Percentiles rank a stretch among this genome's conserved stretches.
These are phyloP conservation scores for Cystobasidium ongulense DNA, from an alignment of 768 basidiomycete genomes.

Conservation along the genomic window DNA sequence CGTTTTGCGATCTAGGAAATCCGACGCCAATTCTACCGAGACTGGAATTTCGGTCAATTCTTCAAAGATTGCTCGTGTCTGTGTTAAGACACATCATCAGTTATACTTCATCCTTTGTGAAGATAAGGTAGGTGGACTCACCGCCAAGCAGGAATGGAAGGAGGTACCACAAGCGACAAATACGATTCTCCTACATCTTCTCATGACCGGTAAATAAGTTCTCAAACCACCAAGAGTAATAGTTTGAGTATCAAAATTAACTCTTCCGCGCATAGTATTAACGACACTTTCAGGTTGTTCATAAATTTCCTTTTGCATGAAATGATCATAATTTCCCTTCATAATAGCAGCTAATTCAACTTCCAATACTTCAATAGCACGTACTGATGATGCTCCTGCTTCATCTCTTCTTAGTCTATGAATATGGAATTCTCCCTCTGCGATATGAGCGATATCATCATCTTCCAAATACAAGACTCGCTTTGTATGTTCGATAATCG, in stretches of 20 bases:
- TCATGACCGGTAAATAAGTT: slow-evolving; percentile 88
- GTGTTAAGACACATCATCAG: background rate
- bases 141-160: slow-evolving; percentile 90
- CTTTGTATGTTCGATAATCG: slow-evolving; percentile 97
- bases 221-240: slow-evolving; percentile 93
- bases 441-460: slow-evolving; percentile 95
- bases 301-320: slow-evolving; percentile 99
- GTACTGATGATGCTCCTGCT: slow-evolving; percentile 61
- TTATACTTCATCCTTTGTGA: background rate
- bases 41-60: slow-evolving; percentile 98
- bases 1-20: slow-evolving; percentile 97
- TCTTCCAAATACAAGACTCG: slow-evolving; percentile 97
- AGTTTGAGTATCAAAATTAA: slow-evolving; percentile 88
- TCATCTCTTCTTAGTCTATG: slow-evolving; percentile 91
- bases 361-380: slow-evolving; percentile 95
- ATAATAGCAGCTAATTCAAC: slow-evolving; percentile 99
- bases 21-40: slow-evolving; percentile 89
- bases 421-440: slow-evolving; percentile 95
- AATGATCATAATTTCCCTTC: slow-evolving; percentile 99
- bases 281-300: slow-evolving; percentile 96
- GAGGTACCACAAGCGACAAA: slow-evolving; percentile 98
- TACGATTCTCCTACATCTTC: slow-evolving; percentile 84
- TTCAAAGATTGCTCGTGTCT: slow-evolving; percentile 91
- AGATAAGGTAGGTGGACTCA: slow-evolving; percentile 35
- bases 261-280: slow-evolving; percentile 99